A percentile compares a stretch with the other conserved stretches of the same genome.
Conservation (phyloP, 495 filamentous ascomycete genomes). For the Aspergillus campestris region DNA sequence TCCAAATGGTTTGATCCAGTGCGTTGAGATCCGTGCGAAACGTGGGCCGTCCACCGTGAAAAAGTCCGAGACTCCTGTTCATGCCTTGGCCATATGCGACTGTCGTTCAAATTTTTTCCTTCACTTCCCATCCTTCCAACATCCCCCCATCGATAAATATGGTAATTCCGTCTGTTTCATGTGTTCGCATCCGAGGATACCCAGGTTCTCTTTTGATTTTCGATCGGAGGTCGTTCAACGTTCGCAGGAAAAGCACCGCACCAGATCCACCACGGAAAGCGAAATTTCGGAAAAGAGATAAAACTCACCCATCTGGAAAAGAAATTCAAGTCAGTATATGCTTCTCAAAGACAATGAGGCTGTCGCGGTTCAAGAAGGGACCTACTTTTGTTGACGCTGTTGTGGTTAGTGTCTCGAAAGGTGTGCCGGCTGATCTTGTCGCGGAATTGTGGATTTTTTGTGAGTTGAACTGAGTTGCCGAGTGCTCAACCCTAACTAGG, state of each 20-base stretch:
- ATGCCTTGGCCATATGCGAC: background rate
- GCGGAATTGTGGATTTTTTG: slow-evolving; percentile 35
- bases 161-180: too few relatives aligned
- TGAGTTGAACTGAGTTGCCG: slow-evolving; percentile 38
- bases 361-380: slow-evolving; percentile 11
- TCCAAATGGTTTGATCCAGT: slow-evolving; percentile 14
- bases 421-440: slow-evolving; percentile 31
- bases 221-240: slow-evolving; percentile 7
- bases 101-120: background rate
- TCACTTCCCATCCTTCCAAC: too few relatives aligned
- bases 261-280: slow-evolving; percentile 21
- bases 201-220: too few relatives aligned
- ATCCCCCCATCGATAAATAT: background rate
- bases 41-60: background rate
- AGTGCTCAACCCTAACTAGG: slow-evolving; percentile 22
- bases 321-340: slow-evolving; percentile 22
- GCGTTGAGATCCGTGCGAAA: slow-evolving; percentile 9
- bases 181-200: too few relatives aligned
- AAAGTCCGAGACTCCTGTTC: background rate
- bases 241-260: slow-evolving; percentile 19
- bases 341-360: background rate
- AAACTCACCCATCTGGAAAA: slow-evolving; percentile 49
- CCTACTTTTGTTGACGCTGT: slow-evolving; percentile 51
- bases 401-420: slow-evolving; percentile 41
- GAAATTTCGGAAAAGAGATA: slow-evolving; percentile 16